phyloP scores from a whole-genome alignment of 306 rosid genomes.

The Canavalia ensiformis region DNA sequence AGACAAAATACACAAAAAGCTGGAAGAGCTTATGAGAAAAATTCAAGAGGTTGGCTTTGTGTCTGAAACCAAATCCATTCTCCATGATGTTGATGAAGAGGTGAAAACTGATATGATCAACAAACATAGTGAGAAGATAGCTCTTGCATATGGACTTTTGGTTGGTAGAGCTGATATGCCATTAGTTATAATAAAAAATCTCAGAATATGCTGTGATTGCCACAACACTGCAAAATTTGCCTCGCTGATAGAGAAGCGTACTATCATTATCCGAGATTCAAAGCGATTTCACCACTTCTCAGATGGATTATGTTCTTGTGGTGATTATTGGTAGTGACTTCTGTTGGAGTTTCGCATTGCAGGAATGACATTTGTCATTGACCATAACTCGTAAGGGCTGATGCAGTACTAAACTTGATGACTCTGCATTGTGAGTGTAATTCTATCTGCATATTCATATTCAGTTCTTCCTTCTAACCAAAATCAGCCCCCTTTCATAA shows the following conservation, averaged over 20 bases:
- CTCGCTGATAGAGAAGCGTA: conserved; percentile 66
- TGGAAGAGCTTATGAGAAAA: conserved; percentile 66
- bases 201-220: conserved; percentile 79
- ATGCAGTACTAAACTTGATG: background rate
- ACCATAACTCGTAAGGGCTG: background rate
- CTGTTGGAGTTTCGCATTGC: background rate
- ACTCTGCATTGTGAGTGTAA: background rate
- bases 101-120: conserved; percentile 73
- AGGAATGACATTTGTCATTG: background rate
- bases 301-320: conserved; percentile 72
- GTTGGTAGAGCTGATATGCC: conserved; percentile 57
- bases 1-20: conserved; percentile 64
- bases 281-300: conserved; percentile 83
- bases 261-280: conserved; percentile 72
- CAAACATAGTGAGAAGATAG: conserved; percentile 85
- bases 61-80: conserved; percentile 66
- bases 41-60: conserved; percentile 68
- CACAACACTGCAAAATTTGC: conserved; percentile 70
- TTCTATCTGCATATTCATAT: conserved; percentile 20
- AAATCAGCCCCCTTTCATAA: background rate
- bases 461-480: conserved; percentile 5
- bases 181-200: conserved; percentile 68
- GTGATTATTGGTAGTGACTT: conserved; percentile 72
- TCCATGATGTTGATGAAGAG: conserved; percentile 74
- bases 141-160: conserved; percentile 83